phyloP scores from a whole-genome alignment of 2,329 filamentous ascomycete species.

The Aspergillus jensenii region DNA sequence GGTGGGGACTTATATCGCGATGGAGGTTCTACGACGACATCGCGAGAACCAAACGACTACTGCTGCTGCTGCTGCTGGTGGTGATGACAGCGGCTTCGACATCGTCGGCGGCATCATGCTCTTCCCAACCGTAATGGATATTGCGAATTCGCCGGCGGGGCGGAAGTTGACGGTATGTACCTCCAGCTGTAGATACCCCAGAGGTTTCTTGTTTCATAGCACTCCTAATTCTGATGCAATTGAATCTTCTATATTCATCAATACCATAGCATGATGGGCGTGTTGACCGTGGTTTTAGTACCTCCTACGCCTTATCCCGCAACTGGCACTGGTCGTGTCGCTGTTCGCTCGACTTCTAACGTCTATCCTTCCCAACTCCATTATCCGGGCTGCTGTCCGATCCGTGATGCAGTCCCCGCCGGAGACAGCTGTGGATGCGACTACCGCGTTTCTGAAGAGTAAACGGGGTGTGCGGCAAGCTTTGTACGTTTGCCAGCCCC shows the following conservation, averaged over 20 bases:
- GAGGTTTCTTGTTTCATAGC: too few relatives aligned
- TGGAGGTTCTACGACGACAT: constrained; percentile 65
- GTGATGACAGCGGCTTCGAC: constrained; percentile 28
- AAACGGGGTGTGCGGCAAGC: constrained; percentile 53
- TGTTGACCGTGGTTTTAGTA: background rate
- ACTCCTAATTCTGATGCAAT: background rate
- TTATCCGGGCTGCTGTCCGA: constrained; percentile 45
- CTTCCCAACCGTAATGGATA: constrained; percentile 73
- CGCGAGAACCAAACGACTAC: constrained; percentile 28
- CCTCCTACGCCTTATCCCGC: constrained; percentile 36
- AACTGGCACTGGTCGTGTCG: constrained; percentile 36
- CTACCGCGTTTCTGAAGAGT: constrained; percentile 52
- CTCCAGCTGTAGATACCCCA: too few relatives aligned
- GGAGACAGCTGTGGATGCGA: constrained; percentile 46
- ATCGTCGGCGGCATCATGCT: constrained; percentile 60
- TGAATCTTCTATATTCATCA: background rate
- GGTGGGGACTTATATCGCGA: constrained; percentile 69
- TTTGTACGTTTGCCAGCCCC: constrained; percentile 38
- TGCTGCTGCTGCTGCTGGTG: background rate
- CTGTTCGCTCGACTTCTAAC: constrained; percentile 46
- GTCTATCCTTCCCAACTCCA: constrained; percentile 38
- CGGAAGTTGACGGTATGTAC: constrained; percentile 46
- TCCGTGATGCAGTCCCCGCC: constrained; percentile 42
- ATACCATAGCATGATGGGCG: background rate
- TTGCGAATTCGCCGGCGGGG: constrained; percentile 63